Base-by-base conservation (phyloP, 2,329 filamentous ascomycete species). In the Coleophoma cylindrospora region DNA sequence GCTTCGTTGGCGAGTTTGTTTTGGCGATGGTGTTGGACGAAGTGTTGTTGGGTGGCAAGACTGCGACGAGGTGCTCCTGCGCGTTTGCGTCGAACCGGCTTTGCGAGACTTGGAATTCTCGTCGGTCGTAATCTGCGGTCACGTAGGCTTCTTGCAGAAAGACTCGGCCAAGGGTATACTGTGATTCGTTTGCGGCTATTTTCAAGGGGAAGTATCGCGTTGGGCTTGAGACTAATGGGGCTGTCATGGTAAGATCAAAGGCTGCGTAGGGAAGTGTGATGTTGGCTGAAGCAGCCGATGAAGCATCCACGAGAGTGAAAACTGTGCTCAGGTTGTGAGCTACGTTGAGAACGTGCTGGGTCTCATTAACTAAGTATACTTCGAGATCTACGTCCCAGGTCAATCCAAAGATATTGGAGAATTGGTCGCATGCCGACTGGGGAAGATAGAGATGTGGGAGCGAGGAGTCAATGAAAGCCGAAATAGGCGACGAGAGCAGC, bases 371-470 rank as follows among this genome's bases (percentile, higher is more conserved):
- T 1, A 64, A 52, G 50, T 71, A 71, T 1, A 70, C 51, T 40
- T 7, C 40, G 22, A 43, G 40, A 14, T 59, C 59, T 13, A 63
- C 53, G 47, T 71, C 64, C 50, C 66, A 72, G 1, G 53, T 62
- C 11, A 72, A 51, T 19, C 64, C 64, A 21, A 71, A 63, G 10
- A 64, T 62, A 9, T 58, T 52, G 45, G 68, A 68, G 50, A 72
- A 69, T 38, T 54, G 50, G 43, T 64, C 57, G 50, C 70, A 72
- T 10, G 66, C 59, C 13, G 57, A 53, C 6, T 59, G 52, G 3
- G 70, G 69, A 40, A 73, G 61, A 61, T 66, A 72, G 8, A 72
- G 47, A 52, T 67, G 70, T 8, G 70, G 65, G 10, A 68, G 65
- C 2, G 67, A 68, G 2, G 69, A 68, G 50, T 73, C 70, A 17